These are phyloP conservation scores for Lotmaria passim DNA, from an alignment of 208 protist genomes.

Conservation along the genomic window DNA sequence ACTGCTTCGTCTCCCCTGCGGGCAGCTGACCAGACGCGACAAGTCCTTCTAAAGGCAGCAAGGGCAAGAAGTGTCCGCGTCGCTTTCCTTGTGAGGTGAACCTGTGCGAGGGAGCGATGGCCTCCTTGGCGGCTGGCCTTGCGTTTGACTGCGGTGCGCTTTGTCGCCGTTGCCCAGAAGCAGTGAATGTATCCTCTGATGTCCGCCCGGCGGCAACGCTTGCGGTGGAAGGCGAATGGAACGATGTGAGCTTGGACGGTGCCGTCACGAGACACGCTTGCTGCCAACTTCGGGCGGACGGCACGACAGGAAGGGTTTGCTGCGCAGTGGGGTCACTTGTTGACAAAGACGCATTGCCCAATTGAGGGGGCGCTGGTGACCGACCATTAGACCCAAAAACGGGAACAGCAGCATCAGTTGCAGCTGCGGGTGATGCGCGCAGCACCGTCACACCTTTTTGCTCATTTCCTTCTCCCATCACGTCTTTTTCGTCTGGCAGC, in stretches of 20 bases:
- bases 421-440: not conserved
- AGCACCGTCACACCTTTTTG: not conserved
- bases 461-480: not conserved
- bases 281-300: too few species aligned
- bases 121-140: not conserved
- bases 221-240: too few species aligned
- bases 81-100: slow-evolving; percentile 13
- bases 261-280: too few species aligned
- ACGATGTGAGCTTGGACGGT: too few species aligned
- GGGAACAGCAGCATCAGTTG: not conserved
- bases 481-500: not conserved
- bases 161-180: not conserved
- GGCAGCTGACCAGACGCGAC: slow-evolving; percentile 11
- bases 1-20: too few species aligned
- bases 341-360: too few species aligned
- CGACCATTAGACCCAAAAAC: not conserved
- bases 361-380: not conserved
- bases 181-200: not conserved
- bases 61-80: slow-evolving; percentile 18
- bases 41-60: slow-evolving; percentile 24
- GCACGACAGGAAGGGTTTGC: too few species aligned
- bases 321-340: too few species aligned
- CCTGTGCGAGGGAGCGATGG: slow-evolving; percentile 10
- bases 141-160: slow-evolving; percentile 3
- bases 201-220: too few species aligned